A percentile compares a stretch with the other conserved stretches of the same genome.
phyloP scores from a whole-genome alignment of 2,329 filamentous ascomycete genomes.

The Botrytis medusae region DNA sequence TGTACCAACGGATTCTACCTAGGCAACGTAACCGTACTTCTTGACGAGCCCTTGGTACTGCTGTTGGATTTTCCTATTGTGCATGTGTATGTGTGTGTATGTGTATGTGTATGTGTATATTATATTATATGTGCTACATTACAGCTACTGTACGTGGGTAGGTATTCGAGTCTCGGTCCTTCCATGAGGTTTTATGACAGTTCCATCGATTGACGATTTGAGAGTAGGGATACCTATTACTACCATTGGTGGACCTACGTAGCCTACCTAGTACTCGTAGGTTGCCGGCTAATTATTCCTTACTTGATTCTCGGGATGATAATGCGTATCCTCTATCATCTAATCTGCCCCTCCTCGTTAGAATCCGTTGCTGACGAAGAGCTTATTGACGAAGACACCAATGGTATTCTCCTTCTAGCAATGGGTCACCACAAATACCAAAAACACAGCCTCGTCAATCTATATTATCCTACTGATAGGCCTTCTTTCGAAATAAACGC shows the following conservation, averaged over 20 bases:
- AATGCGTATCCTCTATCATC: not conserved
- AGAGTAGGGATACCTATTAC: too few relatives aligned
- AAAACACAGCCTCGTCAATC: not conserved
- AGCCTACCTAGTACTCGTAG: not conserved
- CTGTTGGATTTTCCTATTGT: not conserved
- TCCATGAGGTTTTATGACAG: not conserved
- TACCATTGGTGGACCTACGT: too few relatives aligned
- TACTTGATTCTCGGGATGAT: not conserved
- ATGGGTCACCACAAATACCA: too few relatives aligned
- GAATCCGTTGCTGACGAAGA: not conserved
- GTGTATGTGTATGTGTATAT: too few relatives aligned
- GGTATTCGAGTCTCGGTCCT: not conserved
- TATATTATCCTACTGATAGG: not conserved
- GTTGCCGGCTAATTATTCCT: not conserved
- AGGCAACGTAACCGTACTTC: not conserved
- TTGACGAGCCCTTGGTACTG: not conserved
- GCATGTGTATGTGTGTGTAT: too few relatives aligned
- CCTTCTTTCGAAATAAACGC: not conserved
- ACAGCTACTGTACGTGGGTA: not conserved
- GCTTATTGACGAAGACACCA: not conserved
- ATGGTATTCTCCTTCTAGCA: not conserved
- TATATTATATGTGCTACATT: not conserved
- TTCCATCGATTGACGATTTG: not conserved
- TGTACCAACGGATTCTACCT: not conserved
- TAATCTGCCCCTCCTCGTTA: not conserved